Percentiles rank a stretch among this genome's conserved stretches.
Conservation (phyloP, 345 rosid genomes). For the Salix viminalis region DNA sequence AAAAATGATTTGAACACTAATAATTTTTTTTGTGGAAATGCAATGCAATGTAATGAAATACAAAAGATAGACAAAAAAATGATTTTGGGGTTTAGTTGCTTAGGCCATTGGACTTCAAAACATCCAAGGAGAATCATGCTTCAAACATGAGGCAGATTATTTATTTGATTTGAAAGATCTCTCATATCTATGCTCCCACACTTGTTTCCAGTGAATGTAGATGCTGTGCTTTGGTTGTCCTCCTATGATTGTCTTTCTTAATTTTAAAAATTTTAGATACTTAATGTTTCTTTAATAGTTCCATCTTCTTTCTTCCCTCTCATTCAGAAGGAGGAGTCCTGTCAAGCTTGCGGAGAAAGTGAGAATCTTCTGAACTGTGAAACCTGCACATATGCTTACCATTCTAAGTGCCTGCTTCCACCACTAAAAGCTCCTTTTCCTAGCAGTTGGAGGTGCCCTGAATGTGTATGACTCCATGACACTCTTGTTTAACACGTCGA, state of each 20-base stretch:
- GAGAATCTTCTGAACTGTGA: conserved; percentile 73
- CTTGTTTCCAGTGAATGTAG: not conserved
- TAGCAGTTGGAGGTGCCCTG: conserved; percentile 94
- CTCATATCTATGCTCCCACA: not conserved
- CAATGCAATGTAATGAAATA: not conserved
- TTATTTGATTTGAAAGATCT: not conserved
- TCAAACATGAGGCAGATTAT: not conserved
- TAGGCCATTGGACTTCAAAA: not conserved
- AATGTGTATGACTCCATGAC: conserved; percentile 54
- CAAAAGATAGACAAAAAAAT: not conserved
- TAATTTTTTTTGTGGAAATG: not conserved
- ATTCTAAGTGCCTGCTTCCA: conserved; percentile 77
- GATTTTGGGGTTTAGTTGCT: not conserved
- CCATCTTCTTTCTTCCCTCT: conserved; percentile 5
- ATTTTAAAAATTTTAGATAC: not conserved
- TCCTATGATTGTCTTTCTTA: not conserved
- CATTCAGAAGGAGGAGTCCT: conserved; percentile 56
- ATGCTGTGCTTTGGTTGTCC: not conserved
- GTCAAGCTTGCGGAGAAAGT: conserved; percentile 87
- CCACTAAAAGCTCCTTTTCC: conserved; percentile 69
- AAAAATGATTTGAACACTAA: not conserved
- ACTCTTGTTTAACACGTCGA: conserved; percentile 1
- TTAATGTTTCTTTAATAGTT: not conserved
- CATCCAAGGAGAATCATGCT: not conserved
- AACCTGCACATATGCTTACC: conserved; percentile 83